These are phyloP conservation scores for Blastomyces gilchristii DNA, from an alignment of 2,329 filamentous ascomycete genomes.

Conservation along the genomic window DNA sequence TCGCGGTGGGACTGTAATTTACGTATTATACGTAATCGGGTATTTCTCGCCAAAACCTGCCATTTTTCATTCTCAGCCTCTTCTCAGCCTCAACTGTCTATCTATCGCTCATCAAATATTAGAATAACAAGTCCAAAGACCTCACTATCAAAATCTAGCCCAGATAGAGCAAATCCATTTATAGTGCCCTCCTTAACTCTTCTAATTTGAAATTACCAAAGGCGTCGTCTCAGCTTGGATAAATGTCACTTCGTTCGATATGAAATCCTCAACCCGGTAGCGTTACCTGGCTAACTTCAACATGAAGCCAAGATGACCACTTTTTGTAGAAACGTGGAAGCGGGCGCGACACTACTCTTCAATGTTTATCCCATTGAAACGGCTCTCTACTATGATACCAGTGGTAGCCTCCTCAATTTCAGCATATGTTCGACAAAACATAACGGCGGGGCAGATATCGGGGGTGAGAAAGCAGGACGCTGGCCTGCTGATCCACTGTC, in stretches of 20 bases:
- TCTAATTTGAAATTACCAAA: conserved; percentile 14
- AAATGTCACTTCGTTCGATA: conserved; percentile 19
- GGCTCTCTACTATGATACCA: conserved; percentile 21
- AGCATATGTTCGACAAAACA: conserved; percentile 17
- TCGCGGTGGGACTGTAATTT: no score
- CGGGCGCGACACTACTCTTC: conserved; percentile 16
- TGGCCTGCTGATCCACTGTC: conserved; percentile 52
- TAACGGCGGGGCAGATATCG: conserved; percentile 16
- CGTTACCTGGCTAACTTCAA: conserved; percentile 14
- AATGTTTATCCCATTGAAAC: conserved; percentile 22
- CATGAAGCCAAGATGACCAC: conserved; percentile 11
- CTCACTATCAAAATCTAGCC: no score
- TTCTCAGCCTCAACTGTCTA: background rate
- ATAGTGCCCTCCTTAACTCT: no score
- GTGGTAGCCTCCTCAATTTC: conserved; percentile 17
- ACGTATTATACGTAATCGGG: background rate
- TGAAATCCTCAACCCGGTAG: conserved; percentile 19
- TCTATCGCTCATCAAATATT: no score
- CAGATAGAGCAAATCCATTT: no score
- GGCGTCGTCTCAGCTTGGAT: conserved; percentile 18
- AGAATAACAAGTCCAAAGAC: no score
- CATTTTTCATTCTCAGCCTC: background rate
- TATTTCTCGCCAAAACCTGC: background rate
- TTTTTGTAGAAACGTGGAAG: conserved; percentile 8
- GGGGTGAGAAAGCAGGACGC: conserved; percentile 16